Base-by-base conservation (phyloP, 2,329 filamentous ascomycete species). In the Colletotrichum falcatum region DNA sequence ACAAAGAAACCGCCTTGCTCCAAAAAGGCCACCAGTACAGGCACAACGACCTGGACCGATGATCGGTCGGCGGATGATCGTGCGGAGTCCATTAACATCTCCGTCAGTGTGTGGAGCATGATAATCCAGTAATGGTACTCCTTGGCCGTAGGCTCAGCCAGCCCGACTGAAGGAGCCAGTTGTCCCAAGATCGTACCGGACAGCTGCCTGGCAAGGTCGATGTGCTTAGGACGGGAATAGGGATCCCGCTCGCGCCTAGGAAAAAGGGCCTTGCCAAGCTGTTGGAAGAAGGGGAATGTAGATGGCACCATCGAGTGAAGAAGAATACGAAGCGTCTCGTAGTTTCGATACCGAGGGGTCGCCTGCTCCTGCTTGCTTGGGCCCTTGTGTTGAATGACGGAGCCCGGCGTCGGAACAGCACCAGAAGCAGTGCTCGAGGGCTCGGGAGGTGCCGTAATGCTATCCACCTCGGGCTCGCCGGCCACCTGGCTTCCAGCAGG, bases 21-120 rank as follows among this genome's bases (percentile, higher is more conserved):
- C 79, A 95, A 95, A 83, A 99, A 98, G 0, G 94, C 92, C 65
- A 95, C 87, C 30, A 99, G 85, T 44, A 98, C 91, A 35, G 96
- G 87, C 53, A 94, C 92, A 63, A 92, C 88, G 18, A 91, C 85
- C 72, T 89, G 88, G 11, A 83, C 76, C 7, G 78, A 84, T 73
- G 81, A 83, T 74, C 80, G 87, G 73, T 84, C 89, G 76, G 76
- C 86, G 75, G 81, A 83, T 67, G 81, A 85, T 71, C 77, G 81
- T 74, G 83, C 70, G 7, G 76, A 61, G 76, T 97, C 94, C 72
- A 96, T 89, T 71, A 97, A 83, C 80, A 97, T 88, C 77, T 95
- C 92, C 48, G 92, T 90, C 65, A 97, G 84, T 0, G 92, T 91
- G 66, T 93, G 91, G 23, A 97, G 83, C 78, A 94, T 91, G 65